Evolutionary conservation across 139 green algal species (phyloP).

Genomic region (Chloropicon primus): DNA sequence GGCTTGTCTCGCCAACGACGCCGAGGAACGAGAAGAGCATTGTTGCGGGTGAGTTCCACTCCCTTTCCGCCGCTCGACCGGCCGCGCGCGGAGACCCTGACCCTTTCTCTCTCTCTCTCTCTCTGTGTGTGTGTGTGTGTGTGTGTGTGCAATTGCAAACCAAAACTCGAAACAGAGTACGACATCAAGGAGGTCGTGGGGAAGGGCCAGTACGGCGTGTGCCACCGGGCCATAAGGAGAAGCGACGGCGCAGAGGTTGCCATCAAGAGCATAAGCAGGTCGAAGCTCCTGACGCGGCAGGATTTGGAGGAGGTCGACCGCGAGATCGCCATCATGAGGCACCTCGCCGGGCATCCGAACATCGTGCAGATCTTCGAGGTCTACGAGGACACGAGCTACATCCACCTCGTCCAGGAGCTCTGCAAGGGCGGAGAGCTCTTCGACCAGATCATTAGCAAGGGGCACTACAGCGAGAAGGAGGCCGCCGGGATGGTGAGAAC

Average conservation of each 20-base stretch:
- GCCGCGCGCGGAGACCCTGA: background rate
- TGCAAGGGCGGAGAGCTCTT: constrained; percentile 92
- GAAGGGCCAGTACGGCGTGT: background rate
- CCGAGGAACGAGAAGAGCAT: background rate
- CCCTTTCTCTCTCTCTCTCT: background rate
- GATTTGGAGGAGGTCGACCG: constrained; percentile 10
- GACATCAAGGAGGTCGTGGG: background rate
- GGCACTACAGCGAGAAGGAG: constrained; percentile 74
- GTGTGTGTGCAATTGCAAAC: too few relatives aligned
- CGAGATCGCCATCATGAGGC: constrained; percentile 12
- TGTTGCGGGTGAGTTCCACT: background rate
- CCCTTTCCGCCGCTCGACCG: background rate
- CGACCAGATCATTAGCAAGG: constrained; percentile 71
- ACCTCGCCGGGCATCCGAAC: constrained; percentile 8
- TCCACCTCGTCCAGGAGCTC: constrained; percentile 46
- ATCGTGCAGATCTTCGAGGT: constrained; percentile 10
- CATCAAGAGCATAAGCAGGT: constrained; percentile 10
- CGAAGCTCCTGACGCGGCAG: constrained; percentile 3
- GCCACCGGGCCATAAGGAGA: background rate
- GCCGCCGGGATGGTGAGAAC: constrained; percentile 65
- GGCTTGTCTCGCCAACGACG: background rate
- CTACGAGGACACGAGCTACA: constrained; percentile 4
- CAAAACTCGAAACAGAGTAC: background rate
- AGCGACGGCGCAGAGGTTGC: constrained; percentile 5
- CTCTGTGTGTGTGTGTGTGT: too few relatives aligned